These are phyloP conservation scores for Candida michaelii DNA, from an alignment of 805 yeast genomes.

Conservation along the genomic window DNA sequence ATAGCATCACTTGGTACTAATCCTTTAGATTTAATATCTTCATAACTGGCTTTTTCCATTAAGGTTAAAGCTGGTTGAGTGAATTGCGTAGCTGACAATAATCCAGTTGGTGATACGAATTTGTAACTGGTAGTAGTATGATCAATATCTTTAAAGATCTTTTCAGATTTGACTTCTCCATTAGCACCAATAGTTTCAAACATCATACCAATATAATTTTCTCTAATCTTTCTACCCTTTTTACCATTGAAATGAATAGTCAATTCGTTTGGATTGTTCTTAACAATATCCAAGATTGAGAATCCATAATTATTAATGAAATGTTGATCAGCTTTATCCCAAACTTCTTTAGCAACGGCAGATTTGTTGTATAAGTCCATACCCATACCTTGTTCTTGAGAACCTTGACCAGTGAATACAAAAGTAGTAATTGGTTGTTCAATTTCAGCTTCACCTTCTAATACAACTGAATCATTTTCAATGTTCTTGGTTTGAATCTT, in stretches of 20 bases:
- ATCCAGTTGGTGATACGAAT: slow-evolving; percentile 90
- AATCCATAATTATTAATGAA: slow-evolving; percentile 93
- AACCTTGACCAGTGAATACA: slow-evolving; percentile 99
- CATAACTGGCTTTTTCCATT: slow-evolving; percentile 99
- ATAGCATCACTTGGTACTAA: slow-evolving; percentile 89
- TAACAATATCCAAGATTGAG: slow-evolving; percentile 93
- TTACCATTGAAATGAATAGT: slow-evolving; percentile 98
- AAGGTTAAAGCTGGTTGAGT: slow-evolving; percentile 98
- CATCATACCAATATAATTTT: slow-evolving; percentile 94
- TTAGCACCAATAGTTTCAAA: slow-evolving; percentile 89
- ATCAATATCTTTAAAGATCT: slow-evolving; percentile 90
- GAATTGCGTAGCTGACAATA: slow-evolving; percentile 96
- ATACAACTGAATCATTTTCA: slow-evolving; percentile 73
- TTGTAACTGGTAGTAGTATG: slow-evolving; percentile 81
- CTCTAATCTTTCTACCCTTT: slow-evolving; percentile 91
- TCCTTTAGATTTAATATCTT: slow-evolving; percentile 95
- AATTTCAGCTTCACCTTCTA: slow-evolving; percentile 95
- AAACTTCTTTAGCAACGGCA: slow-evolving; percentile 88
- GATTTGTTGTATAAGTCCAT: slow-evolving; percentile 94
- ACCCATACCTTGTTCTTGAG: slow-evolving; percentile 99
- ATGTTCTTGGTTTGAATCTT: slow-evolving; percentile 86
- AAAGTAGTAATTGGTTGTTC: slow-evolving; percentile 97
- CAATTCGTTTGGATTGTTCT: slow-evolving; percentile 91
- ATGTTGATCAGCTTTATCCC: slow-evolving; percentile 97
- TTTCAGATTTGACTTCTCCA: slow-evolving; percentile 84